Evolutionary conservation across 2,329 filamentous ascomycete species (phyloP), one percentile per base, ranked within the genome.

Genomic region (Botryosphaeria dothidea): DNA sequence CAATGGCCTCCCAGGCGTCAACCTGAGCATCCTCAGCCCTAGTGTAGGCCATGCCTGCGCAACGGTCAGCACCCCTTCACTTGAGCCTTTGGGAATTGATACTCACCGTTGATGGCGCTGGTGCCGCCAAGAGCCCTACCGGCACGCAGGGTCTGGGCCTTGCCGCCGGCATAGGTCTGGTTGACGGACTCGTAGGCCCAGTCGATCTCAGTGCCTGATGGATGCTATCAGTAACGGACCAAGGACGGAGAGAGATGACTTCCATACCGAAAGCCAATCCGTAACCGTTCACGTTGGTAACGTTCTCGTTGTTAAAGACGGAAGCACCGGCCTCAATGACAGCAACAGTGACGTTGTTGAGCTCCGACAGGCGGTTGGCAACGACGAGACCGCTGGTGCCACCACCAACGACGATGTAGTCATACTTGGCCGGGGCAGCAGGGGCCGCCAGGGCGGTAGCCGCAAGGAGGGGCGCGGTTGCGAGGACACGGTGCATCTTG

Each of bases 101-200:
- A 17, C 56, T 46, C 58, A 70, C 75, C 79, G 69, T 82, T 82
- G 62, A 82, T 80, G 9, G 74, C 71, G 17, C 76, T 80, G 3
- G 78, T 79, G 5, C 79, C 81, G 48, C 78, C 78, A 2, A 82
- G 68, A 0, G 77, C 79, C 66, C 78, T 82, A 2, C 79, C 80
- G n/a, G 78, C 77, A 49, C 52, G 57, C 17, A 58, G 38, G 38
- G 66, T 66, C 52, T 41, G 66, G 34, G 46, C 58, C 27, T 63
- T 62, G 45, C 34, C 52, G 38, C 45, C 72, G 2, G 70, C 75
- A 70, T 78, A 78, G 27, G 70, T 74, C 66, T 82, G 80, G 15
- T 73, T 71, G 4, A 69, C 73, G 21, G 75, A 80, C 62, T 72
- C 65, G 51, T 80, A 82, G 2, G 70, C 69, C 78, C 77, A 82